Evolutionary conservation across 129 eudicot genomes (phyloP).

Genomic region (Centaurea solstitialis): DNA sequence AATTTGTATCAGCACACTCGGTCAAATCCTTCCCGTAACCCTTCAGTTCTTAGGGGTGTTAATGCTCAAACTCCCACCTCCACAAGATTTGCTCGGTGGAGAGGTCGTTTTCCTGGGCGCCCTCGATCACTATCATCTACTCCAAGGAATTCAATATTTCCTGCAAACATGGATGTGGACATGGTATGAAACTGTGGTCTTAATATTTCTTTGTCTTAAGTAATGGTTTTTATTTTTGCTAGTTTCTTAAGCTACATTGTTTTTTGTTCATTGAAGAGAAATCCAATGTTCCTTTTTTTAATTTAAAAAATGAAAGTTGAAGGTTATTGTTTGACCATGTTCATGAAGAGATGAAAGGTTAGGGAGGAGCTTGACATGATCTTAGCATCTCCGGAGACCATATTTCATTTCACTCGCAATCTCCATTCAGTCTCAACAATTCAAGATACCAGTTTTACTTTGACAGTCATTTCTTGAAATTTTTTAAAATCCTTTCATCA

Average conservation of each 20-base stretch:
- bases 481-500: neutral
- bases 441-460: neutral
- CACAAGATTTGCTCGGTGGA: constrained; percentile 54
- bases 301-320: neutral
- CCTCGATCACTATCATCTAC: constrained; percentile 54
- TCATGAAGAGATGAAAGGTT: too few relatives aligned
- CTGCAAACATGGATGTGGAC: constrained; percentile 77
- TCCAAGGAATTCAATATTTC: constrained; percentile 57
- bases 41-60: constrained; percentile 41
- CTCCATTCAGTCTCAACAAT: too few relatives aligned
- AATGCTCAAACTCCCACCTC: constrained; percentile 47
- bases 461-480: neutral
- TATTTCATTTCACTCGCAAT: too few relatives aligned
- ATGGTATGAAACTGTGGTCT: constrained; percentile 48
- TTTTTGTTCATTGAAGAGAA: neutral
- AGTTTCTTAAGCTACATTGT: neutral
- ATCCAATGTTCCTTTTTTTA: neutral
- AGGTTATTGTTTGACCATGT: neutral
- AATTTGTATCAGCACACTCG: constrained; percentile 35
- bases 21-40: constrained; percentile 36
- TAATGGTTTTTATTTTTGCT: neutral
- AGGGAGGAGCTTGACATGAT: neutral
- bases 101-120: constrained; percentile 74
- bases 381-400: too few relatives aligned
- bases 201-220: neutral